A percentile compares a stretch with the other conserved stretches of the same genome.
Evolutionary conservation across 306 rosid species (phyloP).

Genomic region (Crataegus laevigata): DNA sequence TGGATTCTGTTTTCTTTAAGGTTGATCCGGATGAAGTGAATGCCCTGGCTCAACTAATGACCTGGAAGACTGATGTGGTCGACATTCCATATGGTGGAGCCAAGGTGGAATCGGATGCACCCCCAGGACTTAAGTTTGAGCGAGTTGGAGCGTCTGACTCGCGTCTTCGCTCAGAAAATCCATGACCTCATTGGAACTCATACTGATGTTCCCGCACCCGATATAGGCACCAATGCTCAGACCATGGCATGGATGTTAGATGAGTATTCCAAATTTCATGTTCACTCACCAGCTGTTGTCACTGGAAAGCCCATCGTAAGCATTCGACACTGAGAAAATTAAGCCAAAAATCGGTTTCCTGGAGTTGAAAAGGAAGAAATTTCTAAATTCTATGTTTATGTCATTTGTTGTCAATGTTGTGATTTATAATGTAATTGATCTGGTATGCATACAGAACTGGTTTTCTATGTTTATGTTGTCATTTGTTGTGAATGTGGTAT

Average conservation of each 20-base stretch:
- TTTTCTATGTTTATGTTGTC: too few species aligned
- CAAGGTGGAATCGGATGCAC: conserved; percentile 61
- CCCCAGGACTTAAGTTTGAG: conserved; percentile 42
- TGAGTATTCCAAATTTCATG: conserved; percentile 61
- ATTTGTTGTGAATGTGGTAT: too few species aligned
- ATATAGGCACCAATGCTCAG: conserved; percentile 66
- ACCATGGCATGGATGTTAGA: conserved; percentile 71
- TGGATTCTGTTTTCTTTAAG: conserved; percentile 13
- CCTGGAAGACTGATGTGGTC: conserved; percentile 68
- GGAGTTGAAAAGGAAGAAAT: too few species aligned
- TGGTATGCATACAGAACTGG: too few species aligned
- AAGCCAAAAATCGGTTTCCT: neutral
- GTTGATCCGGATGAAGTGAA: conserved; percentile 70
- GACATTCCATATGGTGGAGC: conserved; percentile 69
- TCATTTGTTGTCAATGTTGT: too few species aligned
- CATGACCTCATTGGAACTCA: conserved; percentile 62
- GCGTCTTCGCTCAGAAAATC: conserved; percentile 55
- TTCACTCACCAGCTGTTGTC: conserved; percentile 59
- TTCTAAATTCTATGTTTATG: too few species aligned
- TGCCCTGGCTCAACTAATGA: conserved; percentile 66
- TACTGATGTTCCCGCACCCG: conserved; percentile 64
- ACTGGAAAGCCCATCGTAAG: conserved; percentile 64
- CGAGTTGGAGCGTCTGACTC: conserved; percentile 59
- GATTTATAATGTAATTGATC: too few species aligned
- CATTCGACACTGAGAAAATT: neutral